phyloP scores from a whole-genome alignment of 352 stramenopile species.

The Elongisporangium senticosum region DNA sequence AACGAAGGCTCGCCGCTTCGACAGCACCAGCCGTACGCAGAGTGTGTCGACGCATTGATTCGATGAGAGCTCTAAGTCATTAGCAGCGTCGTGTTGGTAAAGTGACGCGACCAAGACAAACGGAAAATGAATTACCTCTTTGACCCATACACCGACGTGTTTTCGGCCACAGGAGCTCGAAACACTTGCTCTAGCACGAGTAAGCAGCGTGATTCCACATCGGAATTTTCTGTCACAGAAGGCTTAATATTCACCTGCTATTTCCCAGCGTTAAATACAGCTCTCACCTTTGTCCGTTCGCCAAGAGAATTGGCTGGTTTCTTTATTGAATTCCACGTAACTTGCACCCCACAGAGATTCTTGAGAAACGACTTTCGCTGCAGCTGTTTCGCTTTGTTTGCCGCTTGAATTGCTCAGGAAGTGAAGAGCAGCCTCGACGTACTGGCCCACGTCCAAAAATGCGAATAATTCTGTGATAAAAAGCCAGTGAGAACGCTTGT shows the following conservation, averaged over 20 bases:
- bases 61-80: not conserved
- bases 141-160: not conserved
- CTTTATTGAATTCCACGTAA: not conserved
- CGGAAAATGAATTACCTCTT: not conserved
- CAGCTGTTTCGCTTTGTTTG: not conserved
- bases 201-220: not conserved
- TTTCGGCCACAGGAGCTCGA: conserved; percentile 1
- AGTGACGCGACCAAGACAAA: too few relatives aligned
- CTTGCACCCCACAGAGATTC: not conserved
- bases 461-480: not conserved
- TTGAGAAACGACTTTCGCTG: not conserved
- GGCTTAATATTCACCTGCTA: not conserved
- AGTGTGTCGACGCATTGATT: not conserved
- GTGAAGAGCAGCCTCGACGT: not conserved
- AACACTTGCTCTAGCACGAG: conserved; percentile 2
- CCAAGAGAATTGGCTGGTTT: conserved; percentile 2
- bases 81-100: not conserved
- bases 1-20: not conserved
- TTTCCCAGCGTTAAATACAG: not conserved
- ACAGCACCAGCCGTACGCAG: not conserved
- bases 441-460: not conserved
- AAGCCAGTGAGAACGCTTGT: too few relatives aligned
- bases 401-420: not conserved
- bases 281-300: not conserved
- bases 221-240: not conserved